Conservation (phyloP, 495 filamentous ascomycete species). For the Penicillium macrosclerotiorum region DNA sequence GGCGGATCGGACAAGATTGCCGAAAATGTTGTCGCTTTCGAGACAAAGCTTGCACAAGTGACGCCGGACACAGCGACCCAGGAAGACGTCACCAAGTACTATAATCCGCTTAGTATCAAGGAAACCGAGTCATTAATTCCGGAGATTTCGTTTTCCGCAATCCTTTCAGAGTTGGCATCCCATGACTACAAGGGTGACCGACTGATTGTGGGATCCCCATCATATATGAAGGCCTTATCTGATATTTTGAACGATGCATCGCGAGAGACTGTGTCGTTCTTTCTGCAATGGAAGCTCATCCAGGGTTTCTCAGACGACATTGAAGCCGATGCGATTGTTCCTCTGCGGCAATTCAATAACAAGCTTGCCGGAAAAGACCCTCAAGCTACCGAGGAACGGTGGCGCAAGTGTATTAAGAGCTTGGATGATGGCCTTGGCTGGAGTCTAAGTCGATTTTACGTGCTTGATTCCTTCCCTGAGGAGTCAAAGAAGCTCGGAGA, state of each 20-base stretch:
- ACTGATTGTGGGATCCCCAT: constrained; percentile 57
- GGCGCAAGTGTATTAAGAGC: constrained; percentile 62
- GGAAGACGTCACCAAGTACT: constrained; percentile 59
- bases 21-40: constrained; percentile 55
- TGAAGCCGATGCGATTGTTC: constrained; percentile 57
- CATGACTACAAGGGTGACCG: constrained; percentile 46
- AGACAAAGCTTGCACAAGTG: constrained; percentile 57
- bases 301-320: constrained; percentile 49
- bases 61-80: constrained; percentile 58
- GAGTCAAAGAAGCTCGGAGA: constrained; percentile 65
- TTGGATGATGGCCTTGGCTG: constrained; percentile 58
- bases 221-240: constrained; percentile 53
- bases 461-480: constrained; percentile 62
- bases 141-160: constrained; percentile 49
- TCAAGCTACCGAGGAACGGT: constrained; percentile 61
- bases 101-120: constrained; percentile 53
- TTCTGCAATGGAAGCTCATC: constrained; percentile 62
- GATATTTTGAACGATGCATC: constrained; percentile 45
- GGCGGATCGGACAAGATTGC: constrained; percentile 25
- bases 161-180: constrained; percentile 55
- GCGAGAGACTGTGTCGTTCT: constrained; percentile 50
- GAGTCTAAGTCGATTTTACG: constrained; percentile 65
- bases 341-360: constrained; percentile 59
- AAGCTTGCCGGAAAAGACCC: constrained; percentile 58
- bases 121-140: constrained; percentile 54